Conservation (phyloP, 352 stramenopile genomes). For the Pythium biforme region DNA sequence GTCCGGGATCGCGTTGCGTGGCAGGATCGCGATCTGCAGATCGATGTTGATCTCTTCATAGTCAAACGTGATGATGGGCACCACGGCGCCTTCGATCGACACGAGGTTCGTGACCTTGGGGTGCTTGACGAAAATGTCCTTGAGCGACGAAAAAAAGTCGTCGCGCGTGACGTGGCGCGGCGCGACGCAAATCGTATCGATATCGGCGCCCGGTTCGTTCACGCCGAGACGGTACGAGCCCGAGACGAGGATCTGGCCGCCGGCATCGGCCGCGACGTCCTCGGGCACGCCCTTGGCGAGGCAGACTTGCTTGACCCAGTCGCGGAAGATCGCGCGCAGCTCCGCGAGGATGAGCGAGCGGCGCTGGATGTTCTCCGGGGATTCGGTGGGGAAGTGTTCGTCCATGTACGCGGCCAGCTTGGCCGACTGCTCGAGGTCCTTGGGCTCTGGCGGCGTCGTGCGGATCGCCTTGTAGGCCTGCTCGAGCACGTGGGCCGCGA, state of each 20-base stretch:
- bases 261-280: constrained; percentile 81
- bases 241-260: constrained; percentile 88
- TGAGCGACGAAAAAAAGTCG: constrained; percentile 95
- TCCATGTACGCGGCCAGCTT: constrained; percentile 87
- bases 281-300: constrained; percentile 82
- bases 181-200: constrained; percentile 97
- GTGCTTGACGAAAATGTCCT: constrained; percentile 91
- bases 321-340: constrained; percentile 78
- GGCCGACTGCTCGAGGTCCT: constrained; percentile 78
- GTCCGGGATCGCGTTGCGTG: constrained; percentile 88
- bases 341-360: constrained; percentile 85
- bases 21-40: constrained; percentile 95
- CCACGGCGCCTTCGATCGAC: constrained; percentile 87
- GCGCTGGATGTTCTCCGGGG: constrained; percentile 77
- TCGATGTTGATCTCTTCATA: constrained; percentile 99
- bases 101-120: constrained; percentile 91
- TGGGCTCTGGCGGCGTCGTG: constrained; percentile 77
- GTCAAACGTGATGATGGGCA: constrained; percentile 98
- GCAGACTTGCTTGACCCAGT: constrained; percentile 86
- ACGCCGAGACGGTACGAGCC: constrained; percentile 96
- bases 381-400: constrained; percentile 73
- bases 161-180: constrained; percentile 94
- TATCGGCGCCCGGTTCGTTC: constrained; percentile 96
- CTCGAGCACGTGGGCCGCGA: constrained; percentile 75
- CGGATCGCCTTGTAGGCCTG: constrained; percentile 90